These are phyloP conservation scores for Sugiyamaella castrensis DNA, from an alignment of 1,139 yeast genomes.

Conservation along the genomic window DNA sequence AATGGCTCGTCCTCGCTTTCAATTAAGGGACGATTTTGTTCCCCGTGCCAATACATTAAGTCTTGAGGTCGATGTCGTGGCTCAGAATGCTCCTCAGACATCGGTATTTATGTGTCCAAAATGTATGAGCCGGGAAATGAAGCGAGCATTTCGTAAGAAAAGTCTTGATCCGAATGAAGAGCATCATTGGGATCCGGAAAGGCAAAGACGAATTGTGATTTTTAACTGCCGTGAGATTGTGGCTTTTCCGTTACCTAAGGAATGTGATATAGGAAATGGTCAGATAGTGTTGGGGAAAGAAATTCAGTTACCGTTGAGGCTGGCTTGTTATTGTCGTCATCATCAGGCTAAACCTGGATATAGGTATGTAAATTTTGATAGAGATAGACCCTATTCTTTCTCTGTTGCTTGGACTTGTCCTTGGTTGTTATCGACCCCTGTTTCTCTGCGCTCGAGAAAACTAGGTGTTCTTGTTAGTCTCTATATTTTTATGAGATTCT, in stretches of 20 bases:
- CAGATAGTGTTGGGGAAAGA: slow-evolving; percentile 39
- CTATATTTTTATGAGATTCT: neutral
- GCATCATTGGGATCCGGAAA: slow-evolving; percentile 64
- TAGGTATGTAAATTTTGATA: slow-evolving; percentile 27
- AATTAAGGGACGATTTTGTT: slow-evolving; percentile 44
- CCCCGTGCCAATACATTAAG: slow-evolving; percentile 32
- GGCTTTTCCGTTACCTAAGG: slow-evolving; percentile 51
- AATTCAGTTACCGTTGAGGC: slow-evolving; percentile 76
- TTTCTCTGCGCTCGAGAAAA: too few relatives aligned
- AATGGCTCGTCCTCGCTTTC: slow-evolving; percentile 80
- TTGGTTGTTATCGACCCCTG: too few relatives aligned
- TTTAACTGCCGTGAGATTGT: slow-evolving; percentile 88
- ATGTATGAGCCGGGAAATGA: slow-evolving; percentile 88
- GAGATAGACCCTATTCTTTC: too few relatives aligned
- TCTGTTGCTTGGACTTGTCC: neutral
- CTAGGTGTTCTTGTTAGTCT: too few relatives aligned
- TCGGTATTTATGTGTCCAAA: slow-evolving; percentile 79
- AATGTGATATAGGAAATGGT: slow-evolving; percentile 24
- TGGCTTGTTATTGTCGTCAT: slow-evolving; percentile 94
- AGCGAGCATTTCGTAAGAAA: slow-evolving; percentile 81
- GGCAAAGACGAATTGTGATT: slow-evolving; percentile 76
- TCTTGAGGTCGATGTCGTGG: slow-evolving; percentile 41
- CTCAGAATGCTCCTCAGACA: slow-evolving; percentile 38
- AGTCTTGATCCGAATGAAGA: slow-evolving; percentile 64
- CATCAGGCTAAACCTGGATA: slow-evolving; percentile 85